A percentile compares a stretch with the other conserved stretches of the same genome.
These are phyloP conservation scores for Alternaria dauci DNA, from an alignment of 2,329 filamentous ascomycete species.

Conservation along the genomic window DNA sequence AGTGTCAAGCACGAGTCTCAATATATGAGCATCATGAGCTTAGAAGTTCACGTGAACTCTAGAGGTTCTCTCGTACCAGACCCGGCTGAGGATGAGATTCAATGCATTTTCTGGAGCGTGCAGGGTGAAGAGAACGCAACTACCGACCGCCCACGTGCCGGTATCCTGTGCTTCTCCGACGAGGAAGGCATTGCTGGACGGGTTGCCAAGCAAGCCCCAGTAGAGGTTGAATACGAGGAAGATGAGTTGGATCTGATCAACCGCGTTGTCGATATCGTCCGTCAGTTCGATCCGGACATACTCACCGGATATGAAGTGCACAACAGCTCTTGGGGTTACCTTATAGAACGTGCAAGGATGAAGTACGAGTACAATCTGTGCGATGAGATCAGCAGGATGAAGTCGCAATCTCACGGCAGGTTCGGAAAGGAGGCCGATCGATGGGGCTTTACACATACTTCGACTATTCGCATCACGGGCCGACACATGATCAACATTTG, in stretches of 20 bases:
- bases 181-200: slow-evolving; percentile 66
- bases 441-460: slow-evolving; percentile 95
- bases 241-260: slow-evolving; percentile 87
- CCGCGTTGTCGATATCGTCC: slow-evolving; percentile 85
- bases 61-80: slow-evolving; percentile 83
- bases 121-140: slow-evolving; percentile 75
- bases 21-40: slow-evolving; percentile 96
- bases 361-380: slow-evolving; percentile 92
- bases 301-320: slow-evolving; percentile 95
- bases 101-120: slow-evolving; percentile 89
- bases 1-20: slow-evolving; percentile 84
- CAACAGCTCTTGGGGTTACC: slow-evolving; percentile 91
- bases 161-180: slow-evolving; percentile 76
- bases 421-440: slow-evolving; percentile 86
- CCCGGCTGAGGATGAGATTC: slow-evolving; percentile 87
- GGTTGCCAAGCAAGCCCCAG: slow-evolving; percentile 67
- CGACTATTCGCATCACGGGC: slow-evolving; percentile 89
- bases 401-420: slow-evolving; percentile 79
- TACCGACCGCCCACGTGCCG: slow-evolving; percentile 66
- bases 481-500: slow-evolving; percentile 97
- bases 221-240: slow-evolving; percentile 75
- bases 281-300: slow-evolving; percentile 86
- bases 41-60: slow-evolving; percentile 92
- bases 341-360: slow-evolving; percentile 85
- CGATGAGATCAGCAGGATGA: slow-evolving; percentile 90